Evolutionary conservation across 306 rosid genomes (phyloP).

Genomic region (Pachyrhizus erosus): DNA sequence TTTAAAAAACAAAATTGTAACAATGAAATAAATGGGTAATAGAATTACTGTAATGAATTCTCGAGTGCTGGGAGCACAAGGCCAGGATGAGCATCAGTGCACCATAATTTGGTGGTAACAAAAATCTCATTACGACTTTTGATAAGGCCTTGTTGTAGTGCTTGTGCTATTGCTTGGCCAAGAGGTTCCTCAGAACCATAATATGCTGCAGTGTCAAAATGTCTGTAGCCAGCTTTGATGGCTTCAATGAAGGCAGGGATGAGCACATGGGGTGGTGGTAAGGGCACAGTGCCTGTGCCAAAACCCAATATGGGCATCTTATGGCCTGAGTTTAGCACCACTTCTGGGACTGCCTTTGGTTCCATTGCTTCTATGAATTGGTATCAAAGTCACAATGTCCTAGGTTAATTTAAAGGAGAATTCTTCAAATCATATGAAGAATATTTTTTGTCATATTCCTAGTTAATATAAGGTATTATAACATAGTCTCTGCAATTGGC

Average conservation of each 20-base stretch:
- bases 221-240: conserved; percentile 48
- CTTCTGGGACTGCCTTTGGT: conserved; percentile 31
- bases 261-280: conserved; percentile 43
- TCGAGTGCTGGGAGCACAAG: conserved; percentile 53
- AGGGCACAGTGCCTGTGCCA: conserved; percentile 45
- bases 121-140: conserved; percentile 54
- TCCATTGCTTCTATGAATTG: conserved; percentile 26
- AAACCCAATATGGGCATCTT: conserved; percentile 48
- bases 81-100: conserved; percentile 51
- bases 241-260: conserved; percentile 36
- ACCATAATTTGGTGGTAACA: conserved; percentile 58
- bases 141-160: conserved; percentile 53
- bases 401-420: background rate
- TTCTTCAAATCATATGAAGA: background rate
- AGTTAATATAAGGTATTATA: background rate
- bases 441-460: background rate
- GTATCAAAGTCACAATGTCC: background rate
- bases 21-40: background rate
- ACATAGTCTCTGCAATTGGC: too few relatives aligned
- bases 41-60: conserved; percentile 44
- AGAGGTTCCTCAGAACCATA: conserved; percentile 55
- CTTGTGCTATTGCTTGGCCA: conserved; percentile 43
- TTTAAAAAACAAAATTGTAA: background rate
- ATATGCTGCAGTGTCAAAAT: conserved; percentile 56
- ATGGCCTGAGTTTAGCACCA: conserved; percentile 46